Evolutionary conservation across 2,329 filamentous ascomycete genomes (phyloP).

Genomic region (Colletotrichum phormii): DNA sequence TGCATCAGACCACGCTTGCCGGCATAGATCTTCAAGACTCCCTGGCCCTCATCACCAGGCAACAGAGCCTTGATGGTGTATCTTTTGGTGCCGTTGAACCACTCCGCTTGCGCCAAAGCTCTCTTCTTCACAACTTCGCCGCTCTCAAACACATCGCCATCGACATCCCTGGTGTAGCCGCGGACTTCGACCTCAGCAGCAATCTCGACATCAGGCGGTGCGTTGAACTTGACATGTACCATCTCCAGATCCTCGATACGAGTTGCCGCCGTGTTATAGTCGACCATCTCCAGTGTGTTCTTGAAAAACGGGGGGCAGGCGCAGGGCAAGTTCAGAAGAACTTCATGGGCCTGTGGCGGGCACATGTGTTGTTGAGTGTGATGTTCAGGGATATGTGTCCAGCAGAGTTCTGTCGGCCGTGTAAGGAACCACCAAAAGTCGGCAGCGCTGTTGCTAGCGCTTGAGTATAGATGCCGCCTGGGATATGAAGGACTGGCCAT

Average conservation of each 20-base stretch:
- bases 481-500: constrained; percentile 93
- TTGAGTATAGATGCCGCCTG: constrained; percentile 81
- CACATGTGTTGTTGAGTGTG: constrained; percentile 93
- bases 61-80: constrained; percentile 94
- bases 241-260: constrained; percentile 94
- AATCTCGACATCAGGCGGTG: constrained; percentile 90
- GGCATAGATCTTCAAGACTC: constrained; percentile 89
- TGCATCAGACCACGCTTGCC: constrained; percentile 97
- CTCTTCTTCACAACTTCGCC: constrained; percentile 88
- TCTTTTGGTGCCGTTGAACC: constrained; percentile 86
- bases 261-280: constrained; percentile 89
- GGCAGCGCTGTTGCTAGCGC: constrained; percentile 73
- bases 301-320: constrained; percentile 91
- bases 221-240: constrained; percentile 87
- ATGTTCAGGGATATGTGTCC: constrained; percentile 91
- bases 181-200: constrained; percentile 92
- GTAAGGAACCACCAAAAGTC: constrained; percentile 96
- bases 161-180: constrained; percentile 81
- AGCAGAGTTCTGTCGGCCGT: constrained; percentile 89
- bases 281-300: constrained; percentile 80
- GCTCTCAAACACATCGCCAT: constrained; percentile 94
- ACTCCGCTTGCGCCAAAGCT: constrained; percentile 90
- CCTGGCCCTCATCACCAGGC: constrained; percentile 91
- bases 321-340: constrained; percentile 86
- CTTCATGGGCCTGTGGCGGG: constrained; percentile 86